phyloP scores from a whole-genome alignment of 139 green algal species.

The Coccomyxa sp. region DNA sequence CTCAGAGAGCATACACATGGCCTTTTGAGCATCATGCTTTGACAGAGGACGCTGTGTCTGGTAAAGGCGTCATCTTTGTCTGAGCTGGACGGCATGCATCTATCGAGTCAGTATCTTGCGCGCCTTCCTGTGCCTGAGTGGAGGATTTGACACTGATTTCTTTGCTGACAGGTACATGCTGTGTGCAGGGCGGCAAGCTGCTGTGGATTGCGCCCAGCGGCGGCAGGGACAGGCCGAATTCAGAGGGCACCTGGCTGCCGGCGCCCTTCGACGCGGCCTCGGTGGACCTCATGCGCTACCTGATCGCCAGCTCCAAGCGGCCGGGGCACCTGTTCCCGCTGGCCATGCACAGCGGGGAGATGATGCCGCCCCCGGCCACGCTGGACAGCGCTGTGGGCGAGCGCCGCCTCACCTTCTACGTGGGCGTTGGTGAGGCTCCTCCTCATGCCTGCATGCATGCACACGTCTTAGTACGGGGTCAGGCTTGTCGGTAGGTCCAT shows the following conservation, averaged over 20 bases:
- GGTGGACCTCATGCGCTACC: conserved; percentile 90
- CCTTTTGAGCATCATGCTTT: no score
- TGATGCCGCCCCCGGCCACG: conserved; percentile 92
- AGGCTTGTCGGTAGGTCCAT: neutral
- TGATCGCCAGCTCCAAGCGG: conserved; percentile 61
- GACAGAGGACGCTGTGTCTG: no score
- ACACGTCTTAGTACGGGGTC: neutral
- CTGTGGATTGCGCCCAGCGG: conserved; percentile 93
- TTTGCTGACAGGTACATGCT: no score
- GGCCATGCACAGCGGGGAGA: conserved; percentile 82
- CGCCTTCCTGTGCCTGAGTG: no score
- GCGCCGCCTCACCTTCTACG: conserved; percentile 67
- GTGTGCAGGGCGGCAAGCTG: conserved; percentile 74
- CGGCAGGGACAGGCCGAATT: conserved; percentile 79
- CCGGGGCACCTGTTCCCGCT: conserved; percentile 87
- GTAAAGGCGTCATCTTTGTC: no score
- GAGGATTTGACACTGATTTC: no score
- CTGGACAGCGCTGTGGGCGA: conserved; percentile 82
- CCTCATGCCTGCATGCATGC: neutral
- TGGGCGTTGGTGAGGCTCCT: conserved; percentile 19
- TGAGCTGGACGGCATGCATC: no score
- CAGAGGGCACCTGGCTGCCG: conserved; percentile 50
- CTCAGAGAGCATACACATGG: no score
- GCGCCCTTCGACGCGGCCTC: conserved; percentile 79
- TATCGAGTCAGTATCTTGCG: no score